These are phyloP conservation scores for Solanum sejunctum DNA, from an alignment of 257 asterid genomes.

Conservation along the genomic window DNA sequence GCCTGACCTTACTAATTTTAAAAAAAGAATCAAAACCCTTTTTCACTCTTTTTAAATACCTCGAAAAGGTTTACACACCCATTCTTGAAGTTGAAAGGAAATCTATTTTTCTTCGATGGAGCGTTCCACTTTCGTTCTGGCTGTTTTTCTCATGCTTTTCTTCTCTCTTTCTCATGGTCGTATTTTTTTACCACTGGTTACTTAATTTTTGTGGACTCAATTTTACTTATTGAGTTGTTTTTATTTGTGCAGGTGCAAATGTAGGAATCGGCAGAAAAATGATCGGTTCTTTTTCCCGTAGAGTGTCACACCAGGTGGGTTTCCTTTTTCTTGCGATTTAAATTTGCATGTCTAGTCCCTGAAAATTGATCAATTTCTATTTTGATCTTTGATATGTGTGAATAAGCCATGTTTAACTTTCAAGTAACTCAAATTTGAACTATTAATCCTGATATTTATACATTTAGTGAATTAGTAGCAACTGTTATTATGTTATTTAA, in stretches of 20 bases:
- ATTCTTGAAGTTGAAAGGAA: background rate
- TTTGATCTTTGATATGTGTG: background rate
- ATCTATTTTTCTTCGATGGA: background rate
- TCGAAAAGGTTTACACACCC: background rate
- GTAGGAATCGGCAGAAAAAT: constrained; percentile 32
- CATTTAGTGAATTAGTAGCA: background rate
- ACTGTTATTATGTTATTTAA: background rate
- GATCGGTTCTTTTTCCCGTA: background rate
- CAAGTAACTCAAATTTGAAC: background rate
- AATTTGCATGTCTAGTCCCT: background rate
- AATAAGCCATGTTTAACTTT: background rate
- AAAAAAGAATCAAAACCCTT: background rate
- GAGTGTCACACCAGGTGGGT: constrained; percentile 4
- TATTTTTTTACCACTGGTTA: background rate
- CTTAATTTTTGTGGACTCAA: background rate
- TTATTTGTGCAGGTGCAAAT: background rate
- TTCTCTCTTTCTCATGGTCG: constrained; percentile 32
- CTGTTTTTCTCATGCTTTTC: constrained; percentile 17
- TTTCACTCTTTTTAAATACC: background rate
- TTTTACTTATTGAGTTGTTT: background rate
- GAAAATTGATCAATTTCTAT: no score
- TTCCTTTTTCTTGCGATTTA: background rate
- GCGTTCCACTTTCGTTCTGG: background rate
- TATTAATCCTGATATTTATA: background rate
- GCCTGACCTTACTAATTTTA: background rate